Conservation (phyloP, 148 eudicot genomes). For the Fagopyrum tataricum region DNA sequence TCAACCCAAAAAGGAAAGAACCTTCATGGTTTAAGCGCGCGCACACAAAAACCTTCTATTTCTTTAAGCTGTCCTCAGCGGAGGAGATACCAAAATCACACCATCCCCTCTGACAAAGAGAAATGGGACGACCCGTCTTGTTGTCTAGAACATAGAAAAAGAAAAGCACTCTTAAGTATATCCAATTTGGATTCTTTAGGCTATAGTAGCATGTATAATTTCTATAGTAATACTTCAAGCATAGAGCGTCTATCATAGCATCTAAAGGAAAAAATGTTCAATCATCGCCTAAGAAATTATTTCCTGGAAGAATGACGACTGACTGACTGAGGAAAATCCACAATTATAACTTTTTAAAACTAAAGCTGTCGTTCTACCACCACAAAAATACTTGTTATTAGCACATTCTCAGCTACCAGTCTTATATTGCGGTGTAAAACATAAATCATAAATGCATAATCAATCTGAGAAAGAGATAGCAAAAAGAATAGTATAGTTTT, state of each 20-base stretch:
- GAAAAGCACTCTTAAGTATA: not conserved
- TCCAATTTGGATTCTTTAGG: not conserved
- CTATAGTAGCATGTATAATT: no score
- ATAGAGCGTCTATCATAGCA: not conserved
- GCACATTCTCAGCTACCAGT: no score
- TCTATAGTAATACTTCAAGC: not conserved
- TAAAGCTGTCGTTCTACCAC: not conserved
- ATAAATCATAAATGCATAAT: not conserved
- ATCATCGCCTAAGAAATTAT: not conserved
- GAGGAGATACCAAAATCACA: conserved; percentile 72
- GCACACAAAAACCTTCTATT: not conserved
- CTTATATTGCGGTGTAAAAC: not conserved
- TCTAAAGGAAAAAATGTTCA: not conserved
- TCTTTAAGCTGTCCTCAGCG: conserved; percentile 62
- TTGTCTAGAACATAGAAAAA: conserved; percentile 39
- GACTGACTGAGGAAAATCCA: not conserved
- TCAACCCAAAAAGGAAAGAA: not conserved
- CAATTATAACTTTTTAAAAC: not conserved
- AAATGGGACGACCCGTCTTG: conserved; percentile 63
- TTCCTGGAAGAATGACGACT: not conserved
- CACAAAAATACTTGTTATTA: not conserved
- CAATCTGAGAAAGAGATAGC: not conserved
- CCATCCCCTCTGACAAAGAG: conserved; percentile 88
- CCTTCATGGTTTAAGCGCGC: conserved; percentile 3
- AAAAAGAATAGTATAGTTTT: not conserved